Evolutionary conservation across 2,329 filamentous ascomycete genomes (phyloP).

Genomic region (Rhynchosporium graminicola): DNA sequence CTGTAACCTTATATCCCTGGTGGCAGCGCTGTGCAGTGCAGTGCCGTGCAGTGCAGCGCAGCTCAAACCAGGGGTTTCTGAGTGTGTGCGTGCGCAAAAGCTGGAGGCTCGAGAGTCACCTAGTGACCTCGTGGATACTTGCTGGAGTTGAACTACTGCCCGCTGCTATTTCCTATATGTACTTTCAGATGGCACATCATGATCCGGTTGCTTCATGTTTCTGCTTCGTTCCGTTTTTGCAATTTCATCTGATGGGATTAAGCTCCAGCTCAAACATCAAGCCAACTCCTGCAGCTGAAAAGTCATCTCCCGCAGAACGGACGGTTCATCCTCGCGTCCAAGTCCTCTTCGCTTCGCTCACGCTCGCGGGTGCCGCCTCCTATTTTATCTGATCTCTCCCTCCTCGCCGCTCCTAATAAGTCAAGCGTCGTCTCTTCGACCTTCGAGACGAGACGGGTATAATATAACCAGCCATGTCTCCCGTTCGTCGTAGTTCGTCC

Average conservation of each 20-base stretch:
- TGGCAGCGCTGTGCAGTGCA: constrained; percentile 10
- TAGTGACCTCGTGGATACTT: not conserved
- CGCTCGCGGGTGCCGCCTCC: not conserved
- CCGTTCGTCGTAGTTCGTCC: constrained; percentile 17
- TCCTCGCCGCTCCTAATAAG: not conserved
- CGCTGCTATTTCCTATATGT: constrained; percentile 12
- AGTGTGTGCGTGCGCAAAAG: constrained; percentile 5
- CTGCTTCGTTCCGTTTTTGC: constrained; percentile 20
- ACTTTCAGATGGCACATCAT: constrained; percentile 14
- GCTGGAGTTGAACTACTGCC: not conserved
- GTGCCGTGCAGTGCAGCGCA: constrained; percentile 11
- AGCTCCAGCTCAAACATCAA: not conserved
- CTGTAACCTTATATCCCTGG: constrained; percentile 6
- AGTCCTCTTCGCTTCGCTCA: not conserved
- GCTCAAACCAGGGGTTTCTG: not conserved
- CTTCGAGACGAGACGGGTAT: not conserved
- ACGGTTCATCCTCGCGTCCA: not conserved
- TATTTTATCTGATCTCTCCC: constrained; percentile 6
- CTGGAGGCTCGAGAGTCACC: constrained; percentile 7
- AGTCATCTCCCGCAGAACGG: constrained; percentile 1
- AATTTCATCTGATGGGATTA: constrained; percentile 15
- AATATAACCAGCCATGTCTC: constrained; percentile 16
- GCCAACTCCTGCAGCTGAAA: not conserved
- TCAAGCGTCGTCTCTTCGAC: not conserved
- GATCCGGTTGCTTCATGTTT: constrained; percentile 21